phyloP scores from a whole-genome alignment of 371 early-diverging fungal species.

The Syncephalastrum contaminatum region DNA sequence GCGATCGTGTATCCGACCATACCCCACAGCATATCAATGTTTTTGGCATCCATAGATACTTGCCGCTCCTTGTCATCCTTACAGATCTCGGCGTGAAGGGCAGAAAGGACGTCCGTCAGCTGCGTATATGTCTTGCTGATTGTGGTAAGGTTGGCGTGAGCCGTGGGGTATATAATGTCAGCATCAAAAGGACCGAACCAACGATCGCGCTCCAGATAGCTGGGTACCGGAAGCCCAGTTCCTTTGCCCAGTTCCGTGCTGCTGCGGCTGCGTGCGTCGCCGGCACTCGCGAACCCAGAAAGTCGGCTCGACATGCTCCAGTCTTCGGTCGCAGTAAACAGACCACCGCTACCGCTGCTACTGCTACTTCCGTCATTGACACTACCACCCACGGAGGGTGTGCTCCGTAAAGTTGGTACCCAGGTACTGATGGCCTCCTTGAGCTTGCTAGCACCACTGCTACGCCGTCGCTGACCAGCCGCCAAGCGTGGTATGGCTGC shows the following conservation, averaged over 20 bases:
- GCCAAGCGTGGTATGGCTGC: too few species aligned
- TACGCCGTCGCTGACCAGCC: conserved; percentile 7
- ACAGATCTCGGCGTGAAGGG: conserved; percentile 46
- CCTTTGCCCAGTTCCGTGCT: too few species aligned
- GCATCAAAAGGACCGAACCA: conserved; percentile 39
- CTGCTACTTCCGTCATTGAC: too few species aligned
- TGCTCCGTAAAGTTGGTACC: conserved; percentile 18
- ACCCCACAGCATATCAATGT: conserved; percentile 63
- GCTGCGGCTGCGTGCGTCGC: background rate
- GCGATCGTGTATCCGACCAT: conserved; percentile 69
- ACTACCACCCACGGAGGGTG: background rate
- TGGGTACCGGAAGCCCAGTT: too few species aligned
- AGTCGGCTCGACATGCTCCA: background rate
- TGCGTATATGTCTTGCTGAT: conserved; percentile 52
- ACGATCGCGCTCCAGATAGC: conserved; percentile 7
- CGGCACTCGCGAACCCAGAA: background rate
- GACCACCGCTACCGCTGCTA: conserved; percentile 4
- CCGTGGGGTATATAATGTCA: conserved; percentile 28
- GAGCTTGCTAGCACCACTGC: conserved; percentile 24
- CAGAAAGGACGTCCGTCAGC: conserved; percentile 50
- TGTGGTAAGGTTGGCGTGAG: conserved; percentile 25
- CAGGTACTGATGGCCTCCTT: conserved; percentile 23
- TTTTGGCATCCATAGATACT: conserved; percentile 35
- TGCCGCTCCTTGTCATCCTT: conserved; percentile 31
- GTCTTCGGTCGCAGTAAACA: conserved; percentile 11